Evolutionary conservation across 2,329 filamentous ascomycete species (phyloP).

Genomic region (Scorias spongiosa): DNA sequence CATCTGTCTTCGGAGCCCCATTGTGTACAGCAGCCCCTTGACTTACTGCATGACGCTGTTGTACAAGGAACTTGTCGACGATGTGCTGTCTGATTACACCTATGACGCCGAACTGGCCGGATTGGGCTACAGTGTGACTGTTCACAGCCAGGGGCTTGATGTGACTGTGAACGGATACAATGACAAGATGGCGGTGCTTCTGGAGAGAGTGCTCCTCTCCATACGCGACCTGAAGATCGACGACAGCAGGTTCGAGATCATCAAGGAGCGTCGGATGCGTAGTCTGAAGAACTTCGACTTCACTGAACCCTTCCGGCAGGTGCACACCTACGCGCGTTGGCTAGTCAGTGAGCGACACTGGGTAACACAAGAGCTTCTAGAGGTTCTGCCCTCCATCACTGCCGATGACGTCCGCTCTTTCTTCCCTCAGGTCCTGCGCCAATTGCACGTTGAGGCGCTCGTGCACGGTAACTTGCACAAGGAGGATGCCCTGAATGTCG

Average conservation of each 20-base stretch:
- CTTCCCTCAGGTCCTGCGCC: slow-evolving; percentile 63
- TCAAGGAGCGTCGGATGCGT: slow-evolving; percentile 69
- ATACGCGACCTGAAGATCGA: slow-evolving; percentile 74
- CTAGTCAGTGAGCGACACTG: slow-evolving; percentile 63
- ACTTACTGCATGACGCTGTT: slow-evolving; percentile 64
- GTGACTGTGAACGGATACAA: slow-evolving; percentile 83
- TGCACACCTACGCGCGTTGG: slow-evolving; percentile 69
- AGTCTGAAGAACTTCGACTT: slow-evolving; percentile 76
- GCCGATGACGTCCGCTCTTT: slow-evolving; percentile 61
- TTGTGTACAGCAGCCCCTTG: slow-evolving; percentile 65
- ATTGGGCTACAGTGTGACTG: slow-evolving; percentile 63
- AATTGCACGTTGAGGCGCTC: slow-evolving; percentile 76
- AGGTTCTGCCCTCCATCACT: slow-evolving; percentile 60
- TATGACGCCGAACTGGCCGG: slow-evolving; percentile 94
- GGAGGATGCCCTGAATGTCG: slow-evolving; percentile 76
- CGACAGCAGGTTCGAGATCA: slow-evolving; percentile 76
- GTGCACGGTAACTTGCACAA: slow-evolving; percentile 89
- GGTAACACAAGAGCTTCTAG: slow-evolving; percentile 64
- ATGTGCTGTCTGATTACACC: slow-evolving; percentile 81
- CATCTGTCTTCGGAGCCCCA: slow-evolving; percentile 62
- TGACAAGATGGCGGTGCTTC: slow-evolving; percentile 78
- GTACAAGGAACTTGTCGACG: slow-evolving; percentile 73
- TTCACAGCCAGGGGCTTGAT: slow-evolving; percentile 58
- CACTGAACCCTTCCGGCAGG: slow-evolving; percentile 76
- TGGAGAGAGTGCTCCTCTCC: slow-evolving; percentile 75